Base-by-base conservation (phyloP, 768 basidiomycete species). In the Hypsizygus marmoreus region DNA sequence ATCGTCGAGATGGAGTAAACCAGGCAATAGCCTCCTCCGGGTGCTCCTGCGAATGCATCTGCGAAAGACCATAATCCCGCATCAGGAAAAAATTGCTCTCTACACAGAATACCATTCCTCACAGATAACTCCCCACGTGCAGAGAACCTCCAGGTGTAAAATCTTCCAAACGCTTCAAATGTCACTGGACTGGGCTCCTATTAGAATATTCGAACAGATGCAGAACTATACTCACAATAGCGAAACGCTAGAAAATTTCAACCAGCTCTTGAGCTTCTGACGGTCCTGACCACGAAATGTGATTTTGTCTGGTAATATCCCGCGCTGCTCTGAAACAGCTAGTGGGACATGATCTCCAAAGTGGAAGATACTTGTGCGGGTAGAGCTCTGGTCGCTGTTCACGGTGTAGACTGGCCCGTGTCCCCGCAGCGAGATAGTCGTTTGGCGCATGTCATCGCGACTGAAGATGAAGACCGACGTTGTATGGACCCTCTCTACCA, bases 11-110 rank as follows among this genome's bases (percentile, higher is more conserved):
- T 23, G 53, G 31, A 11, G 56, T 54, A 38, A 61, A 62, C 61
- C 61, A 62, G 5, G 61, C 61, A 7, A 62, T 61, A 3, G 61
- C n/a, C n/a, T n/a, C n/a, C n/a, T n/a, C n/a, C n/a, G n/a, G n/a
- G n/a, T n/a, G n/a, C n/a, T n/a, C n/a, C n/a, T n/a, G n/a, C n/a
- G n/a, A n/a, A 51, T 13, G 32, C 25, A 11, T 56, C 40, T 6
- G 47, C 26, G 10, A 39, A 9, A 16, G 34, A 24, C 16, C 44
- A 41, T 16, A 44, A 36, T 24, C 55, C 34, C 14, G 49, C 29
- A 40, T 50, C 26, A 30, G n/a, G 6, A 17, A 20, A 30, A 20
- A 23, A 28, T 36, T 4, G 14, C 38, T n/a, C 44, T 31, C 11
- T 39, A 13, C 14, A 12, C 20, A 28, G 10, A 50, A 36, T 26